Conservation (phyloP, 2,329 filamentous ascomycete species). For the Cladosporium colombiae region DNA sequence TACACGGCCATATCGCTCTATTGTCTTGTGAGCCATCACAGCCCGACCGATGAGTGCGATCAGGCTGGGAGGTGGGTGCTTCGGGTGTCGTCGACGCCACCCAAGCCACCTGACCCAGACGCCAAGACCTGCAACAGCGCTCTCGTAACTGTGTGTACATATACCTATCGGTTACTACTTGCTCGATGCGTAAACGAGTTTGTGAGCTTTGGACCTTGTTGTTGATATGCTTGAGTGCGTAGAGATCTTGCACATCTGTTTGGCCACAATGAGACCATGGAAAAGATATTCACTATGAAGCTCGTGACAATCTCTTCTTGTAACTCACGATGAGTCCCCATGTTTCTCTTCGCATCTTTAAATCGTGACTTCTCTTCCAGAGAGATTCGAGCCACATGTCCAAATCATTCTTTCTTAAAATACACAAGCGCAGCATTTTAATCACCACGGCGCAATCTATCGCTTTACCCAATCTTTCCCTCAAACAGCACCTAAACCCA, state of each 20-base stretch:
- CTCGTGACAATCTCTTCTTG: not conserved
- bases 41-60: not conserved
- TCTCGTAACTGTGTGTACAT: not conserved
- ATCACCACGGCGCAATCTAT: not conserved
- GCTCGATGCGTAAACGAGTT: not conserved
- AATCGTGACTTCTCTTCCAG: not conserved
- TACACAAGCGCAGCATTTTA: not conserved
- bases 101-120: not conserved
- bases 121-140: not conserved
- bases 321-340: not conserved
- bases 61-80: not conserved
- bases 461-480: not conserved
- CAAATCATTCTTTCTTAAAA: not conserved
- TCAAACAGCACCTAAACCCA: not conserved
- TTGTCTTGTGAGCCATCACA: not conserved
- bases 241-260: not conserved
- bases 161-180: not conserved
- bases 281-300: not conserved
- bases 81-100: not conserved
- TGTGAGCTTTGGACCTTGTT: not conserved
- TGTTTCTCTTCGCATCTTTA: not conserved
- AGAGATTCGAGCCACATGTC: not conserved
- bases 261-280: no score
- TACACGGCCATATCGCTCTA: not conserved
- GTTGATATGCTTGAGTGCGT: not conserved